These are phyloP conservation scores for Nakataea oryzae DNA, from an alignment of 2,329 filamentous ascomycete species.

Conservation along the genomic window DNA sequence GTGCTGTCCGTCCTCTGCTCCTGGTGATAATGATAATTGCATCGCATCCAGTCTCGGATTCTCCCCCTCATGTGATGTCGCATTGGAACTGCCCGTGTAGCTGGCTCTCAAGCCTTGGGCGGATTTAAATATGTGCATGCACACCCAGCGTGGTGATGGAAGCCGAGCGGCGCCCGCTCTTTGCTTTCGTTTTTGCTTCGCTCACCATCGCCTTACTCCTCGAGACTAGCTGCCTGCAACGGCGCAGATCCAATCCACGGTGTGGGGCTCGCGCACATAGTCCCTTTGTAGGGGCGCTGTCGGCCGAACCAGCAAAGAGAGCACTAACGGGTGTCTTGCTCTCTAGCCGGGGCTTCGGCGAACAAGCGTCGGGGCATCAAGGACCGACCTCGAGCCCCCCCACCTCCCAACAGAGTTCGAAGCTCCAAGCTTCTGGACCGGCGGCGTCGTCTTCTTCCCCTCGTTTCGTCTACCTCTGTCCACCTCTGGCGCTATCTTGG, in stretches of 20 bases:
- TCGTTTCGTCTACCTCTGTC: not conserved
- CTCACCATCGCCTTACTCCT: no score
- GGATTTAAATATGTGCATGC: not conserved
- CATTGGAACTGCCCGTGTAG: not conserved
- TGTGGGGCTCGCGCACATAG: not conserved
- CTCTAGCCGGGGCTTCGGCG: not conserved
- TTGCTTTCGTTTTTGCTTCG: no score
- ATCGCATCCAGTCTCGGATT: not conserved
- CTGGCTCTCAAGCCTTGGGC: not conserved
- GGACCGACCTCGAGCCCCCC: not conserved
- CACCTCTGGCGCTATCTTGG: not conserved
- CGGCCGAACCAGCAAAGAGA: not conserved
- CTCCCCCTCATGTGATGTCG: not conserved
- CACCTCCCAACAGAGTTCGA: not conserved
- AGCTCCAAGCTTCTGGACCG: not conserved
- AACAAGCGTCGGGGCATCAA: slow-evolving; percentile 3
- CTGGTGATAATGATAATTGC: not conserved
- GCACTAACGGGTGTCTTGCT: not conserved
- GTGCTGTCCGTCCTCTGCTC: not conserved
- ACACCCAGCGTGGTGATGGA: no score
- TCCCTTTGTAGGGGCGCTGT: not conserved
- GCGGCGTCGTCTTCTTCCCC: not conserved
- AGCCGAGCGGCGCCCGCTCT: no score
- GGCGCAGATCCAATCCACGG: not conserved
- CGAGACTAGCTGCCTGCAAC: no score